Evolutionary conservation across 164 flowering plant species (phyloP).

Genomic region (Aristolochia californica): DNA sequence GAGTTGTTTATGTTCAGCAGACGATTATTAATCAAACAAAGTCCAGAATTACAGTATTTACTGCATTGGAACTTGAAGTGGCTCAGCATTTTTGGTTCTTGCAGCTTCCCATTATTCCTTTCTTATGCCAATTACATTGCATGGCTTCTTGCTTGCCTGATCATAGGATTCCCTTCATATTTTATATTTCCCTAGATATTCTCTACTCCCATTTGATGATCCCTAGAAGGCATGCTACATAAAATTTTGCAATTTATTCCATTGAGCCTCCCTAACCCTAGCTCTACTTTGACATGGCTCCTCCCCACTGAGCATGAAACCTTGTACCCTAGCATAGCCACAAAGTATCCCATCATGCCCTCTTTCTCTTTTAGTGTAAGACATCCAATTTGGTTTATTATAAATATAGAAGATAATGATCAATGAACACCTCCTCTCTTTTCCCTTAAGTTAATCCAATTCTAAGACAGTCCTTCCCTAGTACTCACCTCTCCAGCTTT

Average conservation of each 20-base stretch:
- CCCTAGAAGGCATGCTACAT: constrained; percentile 15
- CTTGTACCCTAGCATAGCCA: not conserved
- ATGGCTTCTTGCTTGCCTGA: constrained; percentile 18
- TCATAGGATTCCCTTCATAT: constrained; percentile 26
- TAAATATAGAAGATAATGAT: not conserved
- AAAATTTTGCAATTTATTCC: not conserved
- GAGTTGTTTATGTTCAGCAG: not conserved
- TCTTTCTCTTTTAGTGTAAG: not conserved
- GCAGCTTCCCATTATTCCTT: not conserved
- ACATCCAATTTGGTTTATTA: not conserved
- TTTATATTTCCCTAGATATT: constrained; percentile 14
- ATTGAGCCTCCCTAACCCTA: not conserved
- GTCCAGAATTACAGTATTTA: not conserved
- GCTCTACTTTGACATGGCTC: not conserved
- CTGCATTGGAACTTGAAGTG: not conserved
- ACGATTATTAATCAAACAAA: not conserved
- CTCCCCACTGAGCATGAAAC: not conserved
- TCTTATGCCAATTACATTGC: not conserved
- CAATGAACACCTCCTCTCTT: no score
- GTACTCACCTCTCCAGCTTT: not conserved
- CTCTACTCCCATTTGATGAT: constrained; percentile 12
- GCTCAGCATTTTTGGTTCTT: not conserved
- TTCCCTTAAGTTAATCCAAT: not conserved
- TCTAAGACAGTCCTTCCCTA: not conserved
- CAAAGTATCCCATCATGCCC: not conserved